These are phyloP conservation scores for Pluteus cervinus DNA, from an alignment of 768 basidiomycete genomes.

Conservation along the genomic window DNA sequence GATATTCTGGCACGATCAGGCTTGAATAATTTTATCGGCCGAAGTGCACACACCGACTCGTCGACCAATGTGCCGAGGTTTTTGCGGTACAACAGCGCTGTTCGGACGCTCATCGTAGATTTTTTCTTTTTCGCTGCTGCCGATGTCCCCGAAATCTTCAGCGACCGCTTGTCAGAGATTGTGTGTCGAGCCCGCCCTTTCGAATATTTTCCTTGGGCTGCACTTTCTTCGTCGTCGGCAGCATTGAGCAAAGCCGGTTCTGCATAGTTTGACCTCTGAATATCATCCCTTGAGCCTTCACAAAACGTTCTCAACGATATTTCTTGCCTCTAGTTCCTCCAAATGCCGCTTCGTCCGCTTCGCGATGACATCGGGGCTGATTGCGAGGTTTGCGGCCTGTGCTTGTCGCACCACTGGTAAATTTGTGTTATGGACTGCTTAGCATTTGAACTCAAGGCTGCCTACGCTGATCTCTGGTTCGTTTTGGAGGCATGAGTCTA, in stretches of 20 bases:
- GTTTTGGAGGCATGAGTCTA: conserved; percentile 38
- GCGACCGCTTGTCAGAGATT: conserved; percentile 71
- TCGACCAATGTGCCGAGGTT: conserved; percentile 67
- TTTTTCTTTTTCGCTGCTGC: conserved; percentile 64
- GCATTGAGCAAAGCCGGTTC: conserved; percentile 44
- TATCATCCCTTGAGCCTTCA: conserved; percentile 5
- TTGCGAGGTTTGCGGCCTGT: conserved; percentile 31
- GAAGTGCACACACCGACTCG: conserved; percentile 60
- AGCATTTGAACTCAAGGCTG: conserved; percentile 4
- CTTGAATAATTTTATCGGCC: conserved; percentile 1
- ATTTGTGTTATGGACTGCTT: conserved; percentile 3
- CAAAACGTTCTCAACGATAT: conserved; percentile 7
- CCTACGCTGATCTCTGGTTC: conserved; percentile 44
- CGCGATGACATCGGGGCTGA: conserved; percentile 62
- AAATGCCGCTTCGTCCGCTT: conserved; percentile 75
- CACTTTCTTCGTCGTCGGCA: conserved; percentile 41
- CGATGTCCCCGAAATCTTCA: conserved; percentile 42
- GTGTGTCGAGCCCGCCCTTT: conserved; percentile 71
- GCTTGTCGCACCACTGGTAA: conserved; percentile 43
- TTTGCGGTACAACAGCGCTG: conserved; percentile 79
- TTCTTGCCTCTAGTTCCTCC: conserved; percentile 74
- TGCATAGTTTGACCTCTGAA: conserved; percentile 67
- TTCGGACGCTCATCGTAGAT: conserved; percentile 74
- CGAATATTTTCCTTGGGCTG: conserved; percentile 36
- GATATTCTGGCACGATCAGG: conserved; percentile 41